Evolutionary conservation across 202 grass and related monocot species (phyloP).

Genomic region (Dendrocalamus latiflorus): DNA sequence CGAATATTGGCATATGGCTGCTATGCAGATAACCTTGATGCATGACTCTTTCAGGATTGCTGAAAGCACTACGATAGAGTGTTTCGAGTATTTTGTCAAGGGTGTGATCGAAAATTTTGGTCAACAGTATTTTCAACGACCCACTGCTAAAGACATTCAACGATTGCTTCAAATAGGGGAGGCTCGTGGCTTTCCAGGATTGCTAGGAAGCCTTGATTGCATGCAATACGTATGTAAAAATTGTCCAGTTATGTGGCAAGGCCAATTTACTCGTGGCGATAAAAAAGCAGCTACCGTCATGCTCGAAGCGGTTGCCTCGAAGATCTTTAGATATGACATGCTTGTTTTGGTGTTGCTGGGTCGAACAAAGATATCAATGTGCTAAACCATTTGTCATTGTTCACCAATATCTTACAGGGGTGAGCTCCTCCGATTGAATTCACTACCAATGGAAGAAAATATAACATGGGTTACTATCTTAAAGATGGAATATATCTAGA

Average conservation of each 20-base stretch:
- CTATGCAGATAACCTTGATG: not conserved
- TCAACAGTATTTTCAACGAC: not conserved
- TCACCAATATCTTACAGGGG: not conserved
- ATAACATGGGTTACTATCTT: not conserved
- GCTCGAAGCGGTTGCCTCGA: no score
- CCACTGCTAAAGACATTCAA: not conserved
- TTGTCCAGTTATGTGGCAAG: no score
- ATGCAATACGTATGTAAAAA: not conserved
- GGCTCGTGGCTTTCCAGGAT: not conserved
- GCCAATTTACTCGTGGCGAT: no score
- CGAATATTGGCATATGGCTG: not conserved
- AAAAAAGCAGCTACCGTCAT: no score
- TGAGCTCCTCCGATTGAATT: not conserved
- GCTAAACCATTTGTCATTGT: not conserved
- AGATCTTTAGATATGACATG: no score
- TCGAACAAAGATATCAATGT: not conserved
- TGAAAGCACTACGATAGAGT: not conserved
- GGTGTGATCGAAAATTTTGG: not conserved
- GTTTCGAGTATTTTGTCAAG: not conserved
- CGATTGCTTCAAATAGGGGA: not conserved
- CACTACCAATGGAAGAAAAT: no score
- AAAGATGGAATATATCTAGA: not conserved
- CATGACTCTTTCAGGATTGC: not conserved
- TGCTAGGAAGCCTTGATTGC: not conserved
- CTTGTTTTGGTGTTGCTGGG: not conserved